phyloP scores from a whole-genome alignment of 1,139 yeast genomes.

The Blastobotrys malaysiensis region DNA sequence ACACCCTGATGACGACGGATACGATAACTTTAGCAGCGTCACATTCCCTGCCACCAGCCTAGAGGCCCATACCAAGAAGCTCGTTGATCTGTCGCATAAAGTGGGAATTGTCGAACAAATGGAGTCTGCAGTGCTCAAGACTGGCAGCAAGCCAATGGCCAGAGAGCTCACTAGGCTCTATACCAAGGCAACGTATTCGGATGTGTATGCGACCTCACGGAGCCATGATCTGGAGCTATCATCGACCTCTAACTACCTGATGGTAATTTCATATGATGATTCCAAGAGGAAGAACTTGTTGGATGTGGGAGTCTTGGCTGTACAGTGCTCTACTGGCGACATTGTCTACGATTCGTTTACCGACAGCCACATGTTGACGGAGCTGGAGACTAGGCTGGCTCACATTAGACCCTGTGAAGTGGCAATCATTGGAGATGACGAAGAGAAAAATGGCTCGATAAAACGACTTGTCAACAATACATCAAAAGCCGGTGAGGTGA shows the following conservation, averaged over 20 bases:
- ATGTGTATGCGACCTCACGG: conserved; percentile 22
- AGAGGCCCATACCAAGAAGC: conserved; percentile 60
- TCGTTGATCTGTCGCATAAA: conserved; percentile 40
- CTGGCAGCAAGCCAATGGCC: conserved; percentile 53
- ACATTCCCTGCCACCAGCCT: conserved; percentile 72
- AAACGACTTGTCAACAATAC: conserved; percentile 24
- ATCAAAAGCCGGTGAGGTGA: conserved; percentile 1
- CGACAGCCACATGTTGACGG: conserved; percentile 50
- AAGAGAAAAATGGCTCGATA: conserved; percentile 29
- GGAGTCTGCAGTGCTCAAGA: conserved; percentile 74
- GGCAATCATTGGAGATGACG: conserved; percentile 39
- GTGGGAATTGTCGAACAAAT: conserved; percentile 85
- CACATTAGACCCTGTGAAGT: conserved; percentile 77
- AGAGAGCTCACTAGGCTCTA: conserved; percentile 67
- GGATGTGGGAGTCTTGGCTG: conserved; percentile 51
- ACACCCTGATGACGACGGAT: conserved; percentile 35
- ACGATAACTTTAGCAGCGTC: conserved; percentile 70
- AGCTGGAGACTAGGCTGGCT: conserved; percentile 65
- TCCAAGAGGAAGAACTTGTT: neutral
- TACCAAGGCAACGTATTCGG: conserved; percentile 81
- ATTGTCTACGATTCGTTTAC: conserved; percentile 62
- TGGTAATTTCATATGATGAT: conserved; percentile 21
- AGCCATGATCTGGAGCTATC: neutral
- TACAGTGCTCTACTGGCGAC: conserved; percentile 75
- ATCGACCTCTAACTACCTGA: conserved; percentile 23